Evolutionary conservation across 164 flowering plant species (phyloP), one percentile per base, ranked within the genome.

Genomic region (Litsea cubeba): DNA sequence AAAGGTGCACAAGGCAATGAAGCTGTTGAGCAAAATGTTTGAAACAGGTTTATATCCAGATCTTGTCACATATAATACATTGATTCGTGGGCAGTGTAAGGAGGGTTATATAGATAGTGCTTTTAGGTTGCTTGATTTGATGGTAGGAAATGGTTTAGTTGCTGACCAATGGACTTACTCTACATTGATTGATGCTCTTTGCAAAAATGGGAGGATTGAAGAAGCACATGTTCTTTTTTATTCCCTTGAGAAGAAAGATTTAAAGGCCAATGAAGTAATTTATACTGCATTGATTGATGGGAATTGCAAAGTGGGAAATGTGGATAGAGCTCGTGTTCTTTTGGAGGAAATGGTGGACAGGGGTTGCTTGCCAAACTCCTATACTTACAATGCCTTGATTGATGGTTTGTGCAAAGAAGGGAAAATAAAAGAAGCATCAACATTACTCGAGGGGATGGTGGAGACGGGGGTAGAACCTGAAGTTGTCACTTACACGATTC

Each of bases 251-350:
- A 86, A 82, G 75, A 88, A 90, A 76, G 86, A 85, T 14, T 71
- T 89, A 58, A 83, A 84, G 64, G 78, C 88, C 30, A 89, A 91
- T 81, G 90, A 82, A 71, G 87, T 86, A 18, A 87, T 87, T 14
- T 91, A 84, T 77, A 88, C 92, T 73, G 79, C 91, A 71, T 64
- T 93, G 76, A 88, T 93, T 78, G 90, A 89, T 81, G 98, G 97
- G 10, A 87, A 83, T 68, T 89, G 92, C 82, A 88, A 88, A 77
- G 78, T 73, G 11, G 91, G 86, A 63, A 88, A 85, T 75, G 40
- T 85, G 7, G 85, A 82, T 22, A 70, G 67, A 80, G 98, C 91
- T 51, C 71, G 62, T 49, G 62, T 69, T 3, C 75, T 93, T 80
- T 76, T 90, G 72, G 83, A 88, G 28, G 83, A 75, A 77, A 93